Evolutionary conservation across 179 eudicot genomes (phyloP).

Genomic region (Silene coronaria): DNA sequence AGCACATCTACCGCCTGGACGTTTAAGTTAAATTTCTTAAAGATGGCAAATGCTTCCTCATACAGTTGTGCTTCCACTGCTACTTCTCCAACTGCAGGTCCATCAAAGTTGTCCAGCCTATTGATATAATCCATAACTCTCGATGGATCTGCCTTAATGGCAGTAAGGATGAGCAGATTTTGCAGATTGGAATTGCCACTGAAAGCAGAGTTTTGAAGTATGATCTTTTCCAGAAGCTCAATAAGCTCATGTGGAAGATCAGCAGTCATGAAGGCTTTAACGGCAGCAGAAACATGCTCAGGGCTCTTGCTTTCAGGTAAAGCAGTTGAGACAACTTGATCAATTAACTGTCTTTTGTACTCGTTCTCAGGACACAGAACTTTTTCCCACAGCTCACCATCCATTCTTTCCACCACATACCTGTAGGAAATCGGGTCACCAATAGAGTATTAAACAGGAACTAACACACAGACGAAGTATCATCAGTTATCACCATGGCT

Average conservation of each 20-base stretch:
- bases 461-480: no score
- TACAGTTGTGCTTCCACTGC: conserved; percentile 44
- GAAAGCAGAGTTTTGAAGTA: conserved; percentile 52
- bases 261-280: conserved; percentile 53
- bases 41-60: conserved; percentile 51
- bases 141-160: conserved; percentile 47
- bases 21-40: conserved; percentile 46
- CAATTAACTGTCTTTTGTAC: conserved; percentile 44
- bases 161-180: conserved; percentile 46
- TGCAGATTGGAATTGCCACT: conserved; percentile 50
- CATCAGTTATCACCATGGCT: not conserved
- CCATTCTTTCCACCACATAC: conserved; percentile 57
- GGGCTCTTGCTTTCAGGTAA: conserved; percentile 57
- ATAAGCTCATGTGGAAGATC: conserved; percentile 56
- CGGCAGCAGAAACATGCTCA: conserved; percentile 56
- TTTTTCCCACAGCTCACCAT: conserved; percentile 48
- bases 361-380: conserved; percentile 44
- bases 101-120: conserved; percentile 50
- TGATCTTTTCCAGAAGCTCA: conserved; percentile 51
- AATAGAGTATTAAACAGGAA: not conserved
- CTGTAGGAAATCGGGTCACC: conserved; percentile 16
- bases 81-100: conserved; percentile 51
- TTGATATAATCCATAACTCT: conserved; percentile 52
- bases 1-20: conserved; percentile 52
- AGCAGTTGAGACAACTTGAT: conserved; percentile 56